phyloP scores from a whole-genome alignment of 2,329 filamentous ascomycete species.

The Aspergillus fijiensis region DNA sequence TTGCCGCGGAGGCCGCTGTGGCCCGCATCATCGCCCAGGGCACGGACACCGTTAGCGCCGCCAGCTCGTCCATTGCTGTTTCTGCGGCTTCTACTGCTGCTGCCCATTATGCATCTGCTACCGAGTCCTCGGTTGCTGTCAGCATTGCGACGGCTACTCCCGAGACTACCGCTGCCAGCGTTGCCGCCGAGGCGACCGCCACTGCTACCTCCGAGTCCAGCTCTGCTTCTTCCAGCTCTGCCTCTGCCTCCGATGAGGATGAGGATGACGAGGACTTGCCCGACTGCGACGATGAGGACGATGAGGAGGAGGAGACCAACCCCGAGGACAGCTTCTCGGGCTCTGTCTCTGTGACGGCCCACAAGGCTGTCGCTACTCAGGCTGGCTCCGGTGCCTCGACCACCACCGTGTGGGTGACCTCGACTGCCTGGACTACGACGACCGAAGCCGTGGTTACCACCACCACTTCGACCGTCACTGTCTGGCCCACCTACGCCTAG shows the following conservation, averaged over 20 bases:
- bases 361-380: neutral
- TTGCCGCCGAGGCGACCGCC: neutral
- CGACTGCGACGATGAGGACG: neutral
- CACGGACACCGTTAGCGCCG: neutral
- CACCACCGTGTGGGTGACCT: slow-evolving; percentile 7
- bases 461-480: slow-evolving; percentile 10
- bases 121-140: neutral
- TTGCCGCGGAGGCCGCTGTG: slow-evolving; percentile 61
- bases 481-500: slow-evolving; percentile 10
- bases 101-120: neutral
- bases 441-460: slow-evolving; percentile 10
- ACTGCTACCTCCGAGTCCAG: neutral
- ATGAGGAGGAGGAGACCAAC: neutral
- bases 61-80: neutral
- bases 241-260: neutral
- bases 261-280: slow-evolving; percentile 2
- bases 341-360: neutral
- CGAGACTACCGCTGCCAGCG: neutral
- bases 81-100: neutral
- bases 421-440: slow-evolving; percentile 6
- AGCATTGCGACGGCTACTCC: neutral
- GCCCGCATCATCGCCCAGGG: slow-evolving; percentile 51
- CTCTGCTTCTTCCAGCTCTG: neutral
- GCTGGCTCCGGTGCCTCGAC: slow-evolving; percentile 2
- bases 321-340: neutral